Percentiles rank a stretch among this genome's conserved stretches.
Evolutionary conservation across 306 rosid species (phyloP).

Genomic region (Purshia tridentata): DNA sequence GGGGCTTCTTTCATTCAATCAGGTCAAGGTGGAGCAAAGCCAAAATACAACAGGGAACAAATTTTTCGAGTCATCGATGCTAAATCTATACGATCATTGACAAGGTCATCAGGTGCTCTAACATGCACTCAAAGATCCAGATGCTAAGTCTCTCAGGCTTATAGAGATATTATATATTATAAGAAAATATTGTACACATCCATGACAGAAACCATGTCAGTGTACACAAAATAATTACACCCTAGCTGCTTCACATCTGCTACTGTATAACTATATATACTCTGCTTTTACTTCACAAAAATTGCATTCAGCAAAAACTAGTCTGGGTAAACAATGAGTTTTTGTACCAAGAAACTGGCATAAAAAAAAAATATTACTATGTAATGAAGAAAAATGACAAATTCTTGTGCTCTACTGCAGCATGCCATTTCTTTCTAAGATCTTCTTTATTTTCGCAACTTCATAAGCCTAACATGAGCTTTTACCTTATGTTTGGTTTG

Average conservation of each 20-base stretch:
- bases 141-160: slow-evolving; percentile 8
- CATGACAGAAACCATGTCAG: not conserved
- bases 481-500: slow-evolving; percentile 37
- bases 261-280: not conserved
- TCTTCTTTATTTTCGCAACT: slow-evolving; percentile 78
- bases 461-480: slow-evolving; percentile 77
- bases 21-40: slow-evolving; percentile 25
- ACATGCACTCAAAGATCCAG: slow-evolving; percentile 25
- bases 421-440: slow-evolving; percentile 29
- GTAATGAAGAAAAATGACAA: slow-evolving; percentile 15
- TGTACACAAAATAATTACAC: not conserved
- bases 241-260: not conserved
- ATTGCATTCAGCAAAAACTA: not conserved
- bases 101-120: slow-evolving; percentile 44
- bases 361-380: not conserved
- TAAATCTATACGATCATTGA: slow-evolving; percentile 29
- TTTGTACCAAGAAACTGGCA: not conserved
- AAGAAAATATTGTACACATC: not conserved
- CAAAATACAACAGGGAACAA: slow-evolving; percentile 29
- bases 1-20: slow-evolving; percentile 38
- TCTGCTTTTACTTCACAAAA: not conserved
- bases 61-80: slow-evolving; percentile 31
- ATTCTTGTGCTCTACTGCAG: not conserved
- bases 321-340: not conserved
- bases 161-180: not conserved